phyloP scores from a whole-genome alignment of 2,329 filamentous ascomycete genomes.

The Apiospora malaysiana region DNA sequence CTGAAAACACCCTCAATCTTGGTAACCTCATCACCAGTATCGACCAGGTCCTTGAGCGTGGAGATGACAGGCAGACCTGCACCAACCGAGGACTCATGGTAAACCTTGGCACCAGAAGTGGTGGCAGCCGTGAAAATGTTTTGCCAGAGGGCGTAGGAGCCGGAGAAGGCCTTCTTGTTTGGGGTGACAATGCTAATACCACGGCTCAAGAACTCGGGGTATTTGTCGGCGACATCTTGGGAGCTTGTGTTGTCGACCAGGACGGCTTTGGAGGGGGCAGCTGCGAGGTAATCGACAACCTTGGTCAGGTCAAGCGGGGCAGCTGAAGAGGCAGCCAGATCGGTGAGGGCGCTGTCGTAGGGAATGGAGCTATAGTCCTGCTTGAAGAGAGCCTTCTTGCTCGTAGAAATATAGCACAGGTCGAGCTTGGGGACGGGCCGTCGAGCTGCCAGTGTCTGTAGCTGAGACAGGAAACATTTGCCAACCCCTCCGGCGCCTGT shows the following conservation, averaged over 20 bases:
- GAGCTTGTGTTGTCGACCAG: constrained; percentile 97
- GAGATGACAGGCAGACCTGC: constrained; percentile 93
- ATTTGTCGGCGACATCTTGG: constrained; percentile 80
- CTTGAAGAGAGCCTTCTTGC: constrained; percentile 80
- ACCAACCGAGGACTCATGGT: constrained; percentile 94
- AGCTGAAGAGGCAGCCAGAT: constrained; percentile 68
- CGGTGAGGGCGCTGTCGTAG: constrained; percentile 64
- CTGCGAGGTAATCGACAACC: constrained; percentile 77
- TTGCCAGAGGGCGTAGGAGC: constrained; percentile 80
- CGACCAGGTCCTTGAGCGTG: constrained; percentile 90
- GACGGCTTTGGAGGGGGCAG: constrained; percentile 78
- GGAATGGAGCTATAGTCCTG: constrained; percentile 72
- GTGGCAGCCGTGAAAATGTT: constrained; percentile 80
- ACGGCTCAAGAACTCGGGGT: constrained; percentile 79
- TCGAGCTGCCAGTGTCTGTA: constrained; percentile 70
- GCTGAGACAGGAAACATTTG: constrained; percentile 86
- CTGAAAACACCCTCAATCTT: constrained; percentile 98
- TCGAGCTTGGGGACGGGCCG: constrained; percentile 73
- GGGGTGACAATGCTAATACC: constrained; percentile 93
- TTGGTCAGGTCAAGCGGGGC: constrained; percentile 71
- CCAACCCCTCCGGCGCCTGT: constrained; percentile 91
- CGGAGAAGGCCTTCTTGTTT: constrained; percentile 98
- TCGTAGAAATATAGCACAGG: constrained; percentile 85
- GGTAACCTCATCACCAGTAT: constrained; percentile 88
- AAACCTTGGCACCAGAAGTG: constrained; percentile 78